Percentiles rank a stretch among this genome's conserved stretches.
These are phyloP conservation scores for Cyberlindnera misumaiensis DNA, from an alignment of 805 yeast genomes.

Conservation along the genomic window DNA sequence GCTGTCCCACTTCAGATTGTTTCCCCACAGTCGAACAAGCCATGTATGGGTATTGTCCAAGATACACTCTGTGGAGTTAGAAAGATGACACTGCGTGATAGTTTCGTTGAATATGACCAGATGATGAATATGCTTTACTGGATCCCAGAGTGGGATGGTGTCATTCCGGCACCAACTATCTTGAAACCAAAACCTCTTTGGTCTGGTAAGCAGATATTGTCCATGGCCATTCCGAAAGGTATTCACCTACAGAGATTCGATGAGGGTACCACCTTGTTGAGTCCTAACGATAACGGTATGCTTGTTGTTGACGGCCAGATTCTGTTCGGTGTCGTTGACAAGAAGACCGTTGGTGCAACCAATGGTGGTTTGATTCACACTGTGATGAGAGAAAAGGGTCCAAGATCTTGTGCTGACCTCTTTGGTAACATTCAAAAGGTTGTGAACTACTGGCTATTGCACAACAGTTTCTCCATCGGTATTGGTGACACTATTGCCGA, in stretches of 20 bases:
- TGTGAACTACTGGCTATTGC: conserved; percentile 93
- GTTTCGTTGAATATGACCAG: conserved; percentile 82
- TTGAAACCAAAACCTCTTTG: conserved; percentile 92
- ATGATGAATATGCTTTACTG: conserved; percentile 95
- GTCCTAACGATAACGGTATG: conserved; percentile 95
- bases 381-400: conserved; percentile 96
- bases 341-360: conserved; percentile 97
- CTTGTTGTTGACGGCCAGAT: conserved; percentile 91
- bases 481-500: conserved; percentile 99
- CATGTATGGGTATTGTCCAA: conserved; percentile 99
- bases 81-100: conserved; percentile 89
- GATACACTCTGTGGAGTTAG: conserved; percentile 97
- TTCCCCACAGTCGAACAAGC: conserved; percentile 97
- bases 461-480: conserved; percentile 97
- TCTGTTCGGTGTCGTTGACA: conserved; percentile 96
- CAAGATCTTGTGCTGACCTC: conserved; percentile 78
- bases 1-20: conserved; percentile 98
- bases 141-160: conserved; percentile 99
- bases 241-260: conserved; percentile 92
- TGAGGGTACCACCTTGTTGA: conserved; percentile 72
- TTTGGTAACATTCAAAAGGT: conserved; percentile 93
- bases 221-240: conserved; percentile 93
- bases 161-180: conserved; percentile 91
- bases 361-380: conserved; percentile 98
- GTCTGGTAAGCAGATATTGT: conserved; percentile 94